phyloP scores from a whole-genome alignment of 1,284 basidiomycete species.

The Neonothopanus nambi region DNA sequence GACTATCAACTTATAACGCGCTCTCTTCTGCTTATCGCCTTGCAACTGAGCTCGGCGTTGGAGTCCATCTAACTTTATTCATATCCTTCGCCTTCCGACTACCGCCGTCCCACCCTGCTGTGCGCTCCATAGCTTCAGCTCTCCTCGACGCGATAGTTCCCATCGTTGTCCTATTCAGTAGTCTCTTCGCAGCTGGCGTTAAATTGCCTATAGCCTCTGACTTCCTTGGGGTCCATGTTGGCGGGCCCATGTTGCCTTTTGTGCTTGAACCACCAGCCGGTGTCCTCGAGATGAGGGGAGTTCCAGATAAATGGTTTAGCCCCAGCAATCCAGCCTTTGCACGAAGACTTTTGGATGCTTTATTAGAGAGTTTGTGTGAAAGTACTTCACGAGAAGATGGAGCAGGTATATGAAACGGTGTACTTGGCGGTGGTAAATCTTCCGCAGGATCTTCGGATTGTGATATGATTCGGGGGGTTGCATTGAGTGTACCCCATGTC shows the following conservation, averaged over 20 bases:
- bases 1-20: background rate
- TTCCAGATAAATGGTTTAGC: conserved; percentile 37
- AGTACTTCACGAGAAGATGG: conserved; percentile 75
- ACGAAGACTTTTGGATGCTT: conserved; percentile 67
- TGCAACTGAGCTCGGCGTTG: conserved; percentile 55
- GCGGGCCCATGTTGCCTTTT: conserved; percentile 67
- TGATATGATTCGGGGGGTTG: conserved; percentile 83
- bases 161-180: conserved; percentile 66
- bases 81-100: conserved; percentile 57
- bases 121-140: conserved; percentile 68
- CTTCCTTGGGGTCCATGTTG: conserved; percentile 65
- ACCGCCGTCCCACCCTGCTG: conserved; percentile 58
- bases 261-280: conserved; percentile 26
- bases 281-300: conserved; percentile 35
- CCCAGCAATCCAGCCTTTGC: conserved; percentile 66
- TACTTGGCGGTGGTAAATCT: conserved; percentile 43
- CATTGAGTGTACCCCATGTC: conserved; percentile 90
- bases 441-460: conserved; percentile 56
- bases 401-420: conserved; percentile 72
- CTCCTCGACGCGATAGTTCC: conserved; percentile 60
- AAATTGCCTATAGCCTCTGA: conserved; percentile 67
- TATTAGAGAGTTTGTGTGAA: conserved; percentile 75
- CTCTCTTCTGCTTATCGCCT: conserved; percentile 20
- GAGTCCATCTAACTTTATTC: conserved; percentile 75
- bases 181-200: conserved; percentile 76